Percentiles rank a stretch among this genome's conserved stretches.
Evolutionary conservation across 2,329 filamentous ascomycete genomes (phyloP).

Genomic region (Sordariomycetes sp.): DNA sequence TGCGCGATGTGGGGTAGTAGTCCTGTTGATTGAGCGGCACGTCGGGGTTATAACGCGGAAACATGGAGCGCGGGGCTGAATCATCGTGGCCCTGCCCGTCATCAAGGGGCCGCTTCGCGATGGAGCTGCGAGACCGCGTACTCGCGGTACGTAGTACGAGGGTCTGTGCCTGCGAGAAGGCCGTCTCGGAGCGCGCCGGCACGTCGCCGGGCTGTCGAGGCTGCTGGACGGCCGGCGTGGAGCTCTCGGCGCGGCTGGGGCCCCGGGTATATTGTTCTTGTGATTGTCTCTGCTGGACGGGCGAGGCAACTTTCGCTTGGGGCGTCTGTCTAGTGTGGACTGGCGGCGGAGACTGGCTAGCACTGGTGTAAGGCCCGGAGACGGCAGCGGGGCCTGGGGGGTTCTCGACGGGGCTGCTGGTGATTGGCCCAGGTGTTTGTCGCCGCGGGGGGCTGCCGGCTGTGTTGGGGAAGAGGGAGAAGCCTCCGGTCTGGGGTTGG

Average conservation of each 20-base stretch:
- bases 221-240: conserved; percentile 17
- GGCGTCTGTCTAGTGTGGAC: conserved; percentile 12
- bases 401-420: conserved; percentile 2
- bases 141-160: conserved; percentile 26
- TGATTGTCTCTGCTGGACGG: conserved; percentile 3
- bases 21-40: conserved; percentile 53
- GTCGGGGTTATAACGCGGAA: conserved; percentile 59
- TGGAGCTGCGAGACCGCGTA: conserved; percentile 38
- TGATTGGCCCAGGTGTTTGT: conserved; percentile 14
- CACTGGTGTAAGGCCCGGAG: conserved; percentile 11
- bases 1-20: conserved; percentile 56
- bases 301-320: conserved; percentile 8
- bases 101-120: conserved; percentile 37
- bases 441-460: conserved; percentile 22
- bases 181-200: conserved; percentile 32
- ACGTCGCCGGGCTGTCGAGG: conserved; percentile 26
- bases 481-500: conserved; percentile 21
- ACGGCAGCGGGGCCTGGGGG: conserved; percentile 12
- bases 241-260: conserved; percentile 13
- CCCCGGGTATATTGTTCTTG: conserved; percentile 9
- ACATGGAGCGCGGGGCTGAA: conserved; percentile 50
- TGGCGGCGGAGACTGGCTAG: conserved; percentile 7
- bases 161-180: conserved; percentile 35
- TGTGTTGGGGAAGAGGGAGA: conserved; percentile 44
- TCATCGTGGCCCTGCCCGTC: conserved; percentile 16